phyloP scores from a whole-genome alignment of 805 yeast genomes.

The Candida boleticola region DNA sequence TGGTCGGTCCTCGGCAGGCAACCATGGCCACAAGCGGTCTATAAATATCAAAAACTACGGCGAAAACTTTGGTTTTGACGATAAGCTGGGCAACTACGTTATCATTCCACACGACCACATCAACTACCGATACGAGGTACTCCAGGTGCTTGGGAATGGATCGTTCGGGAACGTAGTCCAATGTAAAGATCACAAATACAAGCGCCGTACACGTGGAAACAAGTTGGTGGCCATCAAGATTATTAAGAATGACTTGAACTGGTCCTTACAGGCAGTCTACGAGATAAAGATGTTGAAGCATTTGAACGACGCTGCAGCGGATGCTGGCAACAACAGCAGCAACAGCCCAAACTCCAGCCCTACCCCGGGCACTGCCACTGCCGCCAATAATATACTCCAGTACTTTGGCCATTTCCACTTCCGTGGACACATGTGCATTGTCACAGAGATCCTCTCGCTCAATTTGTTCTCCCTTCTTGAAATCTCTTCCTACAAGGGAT shows the following conservation, averaged over 20 bases:
- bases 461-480: slow-evolving; percentile 64
- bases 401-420: slow-evolving; percentile 73
- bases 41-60: slow-evolving; percentile 38
- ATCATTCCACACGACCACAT: slow-evolving; percentile 64
- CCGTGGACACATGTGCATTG: slow-evolving; percentile 79
- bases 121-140: slow-evolving; percentile 68
- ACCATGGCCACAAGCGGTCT: slow-evolving; percentile 12
- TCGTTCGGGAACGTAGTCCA: slow-evolving; percentile 78
- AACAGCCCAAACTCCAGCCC: too few species aligned
- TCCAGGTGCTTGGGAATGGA: slow-evolving; percentile 65
- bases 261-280: slow-evolving; percentile 74
- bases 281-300: slow-evolving; percentile 68
- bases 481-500: slow-evolving; percentile 47
- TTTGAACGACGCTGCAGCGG: slow-evolving; percentile 26
- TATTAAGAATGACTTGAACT: slow-evolving; percentile 67
- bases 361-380: slow-evolving; percentile 8
- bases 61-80: slow-evolving; percentile 71
- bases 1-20: neutral
- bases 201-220: neutral
- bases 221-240: slow-evolving; percentile 70
- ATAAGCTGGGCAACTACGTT: slow-evolving; percentile 59
- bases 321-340: slow-evolving; percentile 8
- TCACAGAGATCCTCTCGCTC: slow-evolving; percentile 67
- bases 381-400: slow-evolving; percentile 33
- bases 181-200: slow-evolving; percentile 62